Evolutionary conservation across 2,329 filamentous ascomycete species (phyloP), one percentile per base, ranked within the genome.

Genomic region (Neodidymelliopsis sp.): DNA sequence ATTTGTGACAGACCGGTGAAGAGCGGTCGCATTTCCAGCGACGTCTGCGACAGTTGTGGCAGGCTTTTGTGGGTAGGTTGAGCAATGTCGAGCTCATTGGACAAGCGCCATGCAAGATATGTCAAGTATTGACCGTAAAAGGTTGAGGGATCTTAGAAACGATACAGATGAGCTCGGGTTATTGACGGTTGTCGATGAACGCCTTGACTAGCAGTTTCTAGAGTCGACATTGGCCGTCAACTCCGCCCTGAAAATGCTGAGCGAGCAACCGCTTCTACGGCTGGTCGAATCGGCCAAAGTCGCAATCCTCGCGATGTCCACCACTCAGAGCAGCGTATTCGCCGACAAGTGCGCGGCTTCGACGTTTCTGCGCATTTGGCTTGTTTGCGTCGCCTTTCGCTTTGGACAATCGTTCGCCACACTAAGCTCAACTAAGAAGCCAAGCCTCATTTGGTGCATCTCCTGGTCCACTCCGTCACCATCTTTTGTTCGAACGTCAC

Each of bases 11-110:
- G 49, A 71, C 75, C 19, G 84, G 84, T 38, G 80, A 72, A 24
- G 83, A 85, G 51, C 80, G 77, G 69, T 87, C 84, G 69, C 84
- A 87, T 62, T 83, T 81, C 66, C 83, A 78, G 57, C 84, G 80
- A 63, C 79, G 79, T 48, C 79, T 79, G 51, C 83, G 82, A 70
- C 84, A 86, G 71, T 84, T 85, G 70, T 86, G 82, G 68, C 84
- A 86, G 52, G 79, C 62, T 66, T 72, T 71, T 27, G 70, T 67
- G 23, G 70, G 67, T 13, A 69, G 59, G 27, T 59, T 60, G 33
- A 70, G 53, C 27, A 61, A 53, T 47, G 63, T 57, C 39, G 57
- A 47, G 53, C 56, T 63, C 68, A 71, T 72, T 65, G 64, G 63
- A 58, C 57, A 56, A 55, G 46, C 52, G 45, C 57, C 61, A 70